phyloP scores from a whole-genome alignment of 2,329 filamentous ascomycete genomes.

The Arthroderma uncinatum region DNA sequence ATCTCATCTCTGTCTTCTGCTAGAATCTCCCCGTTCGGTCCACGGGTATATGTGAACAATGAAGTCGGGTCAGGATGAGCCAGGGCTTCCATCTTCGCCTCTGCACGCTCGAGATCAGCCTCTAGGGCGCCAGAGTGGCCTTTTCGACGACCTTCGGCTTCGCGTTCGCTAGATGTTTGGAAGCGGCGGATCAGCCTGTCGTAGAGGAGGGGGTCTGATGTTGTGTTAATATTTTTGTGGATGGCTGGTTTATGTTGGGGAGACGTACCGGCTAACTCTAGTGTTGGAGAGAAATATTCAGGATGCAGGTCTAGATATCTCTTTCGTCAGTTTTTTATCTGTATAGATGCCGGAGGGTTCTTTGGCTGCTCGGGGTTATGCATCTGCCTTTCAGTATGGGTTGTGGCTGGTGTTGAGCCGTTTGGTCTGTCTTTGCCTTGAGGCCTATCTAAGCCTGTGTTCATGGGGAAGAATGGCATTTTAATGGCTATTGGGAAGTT shows the following conservation, averaged over 20 bases:
- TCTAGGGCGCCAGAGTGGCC: slow-evolving; percentile 72
- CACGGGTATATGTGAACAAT: slow-evolving; percentile 41
- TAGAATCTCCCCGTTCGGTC: slow-evolving; percentile 45
- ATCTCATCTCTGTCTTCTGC: slow-evolving; percentile 49
- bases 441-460: slow-evolving; percentile 15
- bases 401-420: background rate
- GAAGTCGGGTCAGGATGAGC: slow-evolving; percentile 42
- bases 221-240: background rate
- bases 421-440: background rate
- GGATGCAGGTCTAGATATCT: slow-evolving; percentile 63
- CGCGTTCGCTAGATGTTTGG: slow-evolving; percentile 60
- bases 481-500: background rate
- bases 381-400: background rate
- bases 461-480: slow-evolving; percentile 31
- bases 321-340: slow-evolving; percentile 63
- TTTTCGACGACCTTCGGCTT: slow-evolving; percentile 59
- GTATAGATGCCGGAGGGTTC: slow-evolving; percentile 33
- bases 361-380: background rate
- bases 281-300: slow-evolving; percentile 54
- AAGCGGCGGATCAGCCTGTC: slow-evolving; percentile 68
- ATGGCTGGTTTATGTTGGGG: background rate
- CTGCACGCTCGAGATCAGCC: slow-evolving; percentile 63
- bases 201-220: slow-evolving; percentile 64
- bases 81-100: slow-evolving; percentile 59
- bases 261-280: slow-evolving; percentile 50